Evolutionary conservation across 805 yeast genomes (phyloP).

Genomic region (Candida michaelii): DNA sequence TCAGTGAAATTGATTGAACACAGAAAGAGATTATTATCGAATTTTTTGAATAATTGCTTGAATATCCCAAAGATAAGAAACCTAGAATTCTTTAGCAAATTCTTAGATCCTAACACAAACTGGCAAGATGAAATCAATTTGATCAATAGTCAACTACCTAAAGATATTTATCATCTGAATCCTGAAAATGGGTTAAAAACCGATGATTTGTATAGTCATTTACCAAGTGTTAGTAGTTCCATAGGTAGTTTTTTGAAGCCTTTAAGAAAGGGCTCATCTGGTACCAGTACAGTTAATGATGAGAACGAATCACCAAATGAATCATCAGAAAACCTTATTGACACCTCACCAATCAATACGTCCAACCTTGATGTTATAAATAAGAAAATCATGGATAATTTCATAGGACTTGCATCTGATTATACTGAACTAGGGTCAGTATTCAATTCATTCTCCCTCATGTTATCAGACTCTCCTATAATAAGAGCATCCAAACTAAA

Average conservation of each 20-base stretch:
- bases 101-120: constrained; percentile 79
- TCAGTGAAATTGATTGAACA: constrained; percentile 41
- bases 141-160: constrained; percentile 39
- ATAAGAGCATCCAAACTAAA: constrained; percentile 22
- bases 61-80: constrained; percentile 54
- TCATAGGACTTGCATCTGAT: constrained; percentile 59
- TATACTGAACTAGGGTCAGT: constrained; percentile 71
- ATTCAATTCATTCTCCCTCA: constrained; percentile 54
- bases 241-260: constrained; percentile 28
- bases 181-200: constrained; percentile 45
- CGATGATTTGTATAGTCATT: constrained; percentile 30
- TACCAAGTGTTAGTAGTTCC: constrained; percentile 36
- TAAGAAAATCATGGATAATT: constrained; percentile 53
- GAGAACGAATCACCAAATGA: constrained; percentile 1
- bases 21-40: constrained; percentile 71
- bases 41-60: constrained; percentile 76
- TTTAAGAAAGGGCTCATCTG: not conserved
- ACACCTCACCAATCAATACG: constrained; percentile 20
- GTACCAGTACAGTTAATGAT: not conserved
- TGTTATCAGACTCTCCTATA: constrained; percentile 34
- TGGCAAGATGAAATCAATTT: constrained; percentile 69
- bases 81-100: constrained; percentile 66
- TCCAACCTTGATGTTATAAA: constrained; percentile 58
- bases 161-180: constrained; percentile 40
- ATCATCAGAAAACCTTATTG: constrained; percentile 7